phyloP scores from a whole-genome alignment of 306 rosid genomes.

The Inga laurina region DNA sequence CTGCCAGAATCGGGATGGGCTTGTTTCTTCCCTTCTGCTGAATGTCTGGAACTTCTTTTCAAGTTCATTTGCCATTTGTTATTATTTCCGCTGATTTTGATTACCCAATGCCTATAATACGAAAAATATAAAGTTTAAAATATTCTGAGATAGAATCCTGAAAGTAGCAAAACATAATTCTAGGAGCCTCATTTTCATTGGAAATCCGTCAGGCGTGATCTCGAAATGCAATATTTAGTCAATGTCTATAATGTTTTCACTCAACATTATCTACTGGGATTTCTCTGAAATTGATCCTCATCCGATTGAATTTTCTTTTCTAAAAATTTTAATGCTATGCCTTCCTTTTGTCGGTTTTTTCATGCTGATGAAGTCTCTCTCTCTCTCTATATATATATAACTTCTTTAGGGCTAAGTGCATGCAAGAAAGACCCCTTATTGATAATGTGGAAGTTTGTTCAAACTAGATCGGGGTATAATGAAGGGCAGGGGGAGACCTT shows the following conservation, averaged over 20 bases:
- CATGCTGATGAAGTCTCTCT: not conserved
- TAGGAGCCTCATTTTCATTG: not conserved
- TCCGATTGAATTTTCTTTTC: constrained; percentile 1
- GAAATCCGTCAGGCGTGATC: not conserved
- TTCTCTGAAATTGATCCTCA: not conserved
- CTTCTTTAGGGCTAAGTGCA: not conserved
- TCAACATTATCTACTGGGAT: not conserved
- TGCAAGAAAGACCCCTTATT: constrained; percentile 26
- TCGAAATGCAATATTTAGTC: not conserved
- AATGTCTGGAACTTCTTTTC: not conserved
- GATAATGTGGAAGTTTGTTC: constrained; percentile 67
- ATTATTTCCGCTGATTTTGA: not conserved
- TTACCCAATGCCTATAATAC: not conserved
- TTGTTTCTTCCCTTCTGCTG: not conserved
- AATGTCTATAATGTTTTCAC: not conserved
- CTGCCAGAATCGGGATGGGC: not conserved
- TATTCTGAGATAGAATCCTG: not conserved
- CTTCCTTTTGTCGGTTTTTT: constrained; percentile 12
- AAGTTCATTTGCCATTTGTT: not conserved
- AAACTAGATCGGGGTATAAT: constrained; percentile 40
- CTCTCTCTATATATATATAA: not conserved
- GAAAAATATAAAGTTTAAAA: not conserved
- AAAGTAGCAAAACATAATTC: not conserved
- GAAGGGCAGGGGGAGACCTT: constrained; percentile 59
- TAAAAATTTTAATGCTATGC: not conserved